Percentiles rank a stretch among this genome's conserved stretches.
Evolutionary conservation across 1,284 basidiomycete genomes (phyloP).

Genomic region (Entoloma clypeatum): DNA sequence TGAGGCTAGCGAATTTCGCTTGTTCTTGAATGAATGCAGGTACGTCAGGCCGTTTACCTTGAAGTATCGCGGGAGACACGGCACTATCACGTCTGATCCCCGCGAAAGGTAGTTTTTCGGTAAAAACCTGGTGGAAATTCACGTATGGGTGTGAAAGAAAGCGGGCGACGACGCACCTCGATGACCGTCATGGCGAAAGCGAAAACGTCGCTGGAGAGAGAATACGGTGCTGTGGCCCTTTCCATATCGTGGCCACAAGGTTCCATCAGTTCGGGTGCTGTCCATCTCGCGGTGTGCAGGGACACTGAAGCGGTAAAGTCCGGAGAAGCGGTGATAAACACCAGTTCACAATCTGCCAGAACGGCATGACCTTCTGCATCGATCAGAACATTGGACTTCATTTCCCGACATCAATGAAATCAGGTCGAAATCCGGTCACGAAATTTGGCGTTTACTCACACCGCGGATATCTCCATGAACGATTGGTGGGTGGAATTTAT

Average conservation of each 20-base stretch:
- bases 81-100: conserved; percentile 17
- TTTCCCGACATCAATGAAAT: too few relatives aligned
- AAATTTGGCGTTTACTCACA: conserved; percentile 12
- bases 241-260: conserved; percentile 5
- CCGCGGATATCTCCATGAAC: conserved; percentile 25
- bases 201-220: conserved; percentile 19
- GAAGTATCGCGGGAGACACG: conserved; percentile 16
- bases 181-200: conserved; percentile 23
- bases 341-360: conserved; percentile 21
- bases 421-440: not conserved
- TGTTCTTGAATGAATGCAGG: conserved; percentile 9
- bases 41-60: conserved; percentile 17
- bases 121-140: conserved; percentile 15
- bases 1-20: conserved; percentile 6
- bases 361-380: conserved; percentile 15
- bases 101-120: conserved; percentile 17
- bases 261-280: conserved; percentile 26
- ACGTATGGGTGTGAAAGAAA: not conserved
- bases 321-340: conserved; percentile 16
- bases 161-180: conserved; percentile 16
- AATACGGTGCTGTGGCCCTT: conserved; percentile 5
- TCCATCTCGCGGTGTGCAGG: conserved; percentile 22
- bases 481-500: conserved; percentile 7
- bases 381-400: conserved; percentile 24
- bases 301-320: conserved; percentile 23